A percentile compares a stretch with the other conserved stretches of the same genome.
phyloP scores from a whole-genome alignment of 768 basidiomycete genomes.

The Ramaria rubella region DNA sequence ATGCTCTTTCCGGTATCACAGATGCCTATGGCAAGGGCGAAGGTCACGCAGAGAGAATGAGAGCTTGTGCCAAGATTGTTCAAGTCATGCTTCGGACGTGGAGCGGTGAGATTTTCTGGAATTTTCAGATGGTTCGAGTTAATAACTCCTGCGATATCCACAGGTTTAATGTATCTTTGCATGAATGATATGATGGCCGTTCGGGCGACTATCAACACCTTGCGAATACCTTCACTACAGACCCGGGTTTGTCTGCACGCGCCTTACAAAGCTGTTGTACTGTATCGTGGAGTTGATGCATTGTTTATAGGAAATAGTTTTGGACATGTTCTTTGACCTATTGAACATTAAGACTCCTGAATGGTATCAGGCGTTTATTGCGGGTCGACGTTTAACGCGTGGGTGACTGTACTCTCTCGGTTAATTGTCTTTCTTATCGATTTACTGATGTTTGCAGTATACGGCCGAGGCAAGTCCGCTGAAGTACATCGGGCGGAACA shows the following conservation, averaged over 20 bases:
- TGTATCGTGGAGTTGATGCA: not conserved
- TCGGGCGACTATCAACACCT: constrained; percentile 72
- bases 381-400: constrained; percentile 85
- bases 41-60: constrained; percentile 74
- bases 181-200: constrained; percentile 85
- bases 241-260: constrained; percentile 53
- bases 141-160: constrained; percentile 8
- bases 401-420: constrained; percentile 46
- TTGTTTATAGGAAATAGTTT: constrained; percentile 66
- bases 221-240: constrained; percentile 83
- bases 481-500: not conserved
- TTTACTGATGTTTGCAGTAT: constrained; percentile 13
- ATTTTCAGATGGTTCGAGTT: not conserved
- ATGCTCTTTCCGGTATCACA: constrained; percentile 83
- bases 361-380: constrained; percentile 91
- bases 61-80: constrained; percentile 69
- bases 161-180: constrained; percentile 89
- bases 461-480: constrained; percentile 3
- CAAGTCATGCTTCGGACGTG: constrained; percentile 83
- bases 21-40: constrained; percentile 84
- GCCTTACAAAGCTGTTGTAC: not conserved
- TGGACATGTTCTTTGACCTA: constrained; percentile 92
- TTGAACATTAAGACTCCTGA: constrained; percentile 87
- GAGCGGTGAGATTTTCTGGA: constrained; percentile 60
- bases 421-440: too few species aligned